Evolutionary conservation across 1,284 basidiomycete species (phyloP).

Genomic region (Agroathelia rolfsii): DNA sequence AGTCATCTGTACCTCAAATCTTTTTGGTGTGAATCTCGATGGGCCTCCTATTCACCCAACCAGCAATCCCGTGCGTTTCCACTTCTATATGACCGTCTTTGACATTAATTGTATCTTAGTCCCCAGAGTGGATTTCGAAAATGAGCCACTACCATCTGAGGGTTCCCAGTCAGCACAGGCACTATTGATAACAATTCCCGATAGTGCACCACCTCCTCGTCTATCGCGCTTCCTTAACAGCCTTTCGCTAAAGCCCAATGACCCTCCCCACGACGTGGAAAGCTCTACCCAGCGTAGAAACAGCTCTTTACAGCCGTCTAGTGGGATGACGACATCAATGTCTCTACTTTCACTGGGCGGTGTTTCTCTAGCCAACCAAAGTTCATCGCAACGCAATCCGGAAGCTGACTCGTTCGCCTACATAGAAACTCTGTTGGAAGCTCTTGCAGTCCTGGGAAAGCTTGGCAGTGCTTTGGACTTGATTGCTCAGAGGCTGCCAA

Average conservation of each 20-base stretch:
- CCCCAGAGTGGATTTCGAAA: conserved; percentile 47
- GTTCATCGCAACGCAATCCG: conserved; percentile 44
- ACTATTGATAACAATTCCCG: too few species aligned
- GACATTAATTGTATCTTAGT: conserved; percentile 27
- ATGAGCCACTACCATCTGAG: conserved; percentile 26
- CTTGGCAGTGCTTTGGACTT: conserved; percentile 81
- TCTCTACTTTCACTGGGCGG: conserved; percentile 16
- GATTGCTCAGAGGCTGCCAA: conserved; percentile 74
- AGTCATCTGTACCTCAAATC: conserved; percentile 97
- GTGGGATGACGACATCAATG: conserved; percentile 19
- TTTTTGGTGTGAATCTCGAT: conserved; percentile 91
- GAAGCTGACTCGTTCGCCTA: conserved; percentile 92
- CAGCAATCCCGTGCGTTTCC: conserved; percentile 62
- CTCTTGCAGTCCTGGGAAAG: conserved; percentile 84
- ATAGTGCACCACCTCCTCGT: conserved; percentile 27
- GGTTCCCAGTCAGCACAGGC: conserved; percentile 8
- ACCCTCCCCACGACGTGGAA: conserved; percentile 66
- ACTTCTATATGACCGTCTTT: conserved; percentile 1
- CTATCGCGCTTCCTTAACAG: conserved; percentile 61
- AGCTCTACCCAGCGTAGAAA: conserved; percentile 39
- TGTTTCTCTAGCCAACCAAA: conserved; percentile 12
- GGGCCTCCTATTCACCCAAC: conserved; percentile 77
- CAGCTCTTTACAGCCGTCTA: too few species aligned
- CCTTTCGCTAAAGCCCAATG: conserved; percentile 70
- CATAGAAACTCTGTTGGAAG: conserved; percentile 90